phyloP scores from a whole-genome alignment of 2,329 filamentous ascomycete species.

The Epichloe sylvatica region DNA sequence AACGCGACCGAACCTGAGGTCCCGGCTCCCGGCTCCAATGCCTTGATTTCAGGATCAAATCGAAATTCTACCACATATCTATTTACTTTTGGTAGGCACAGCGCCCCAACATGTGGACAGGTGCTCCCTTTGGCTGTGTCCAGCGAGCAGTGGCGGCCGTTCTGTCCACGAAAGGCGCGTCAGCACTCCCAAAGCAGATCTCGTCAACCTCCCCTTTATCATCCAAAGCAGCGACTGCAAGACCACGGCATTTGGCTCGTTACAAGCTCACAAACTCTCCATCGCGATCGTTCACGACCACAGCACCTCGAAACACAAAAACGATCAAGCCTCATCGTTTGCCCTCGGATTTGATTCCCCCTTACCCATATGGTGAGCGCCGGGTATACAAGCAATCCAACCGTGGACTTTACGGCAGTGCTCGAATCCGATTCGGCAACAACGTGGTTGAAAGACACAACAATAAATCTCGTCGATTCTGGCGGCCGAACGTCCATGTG shows the following conservation, averaged over 20 bases:
- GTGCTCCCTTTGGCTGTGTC: conserved; percentile 5
- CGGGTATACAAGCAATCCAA: conserved; percentile 69
- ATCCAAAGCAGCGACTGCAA: neutral
- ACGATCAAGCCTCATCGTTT: conserved; percentile 31
- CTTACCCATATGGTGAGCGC: conserved; percentile 61
- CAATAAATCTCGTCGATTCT: conserved; percentile 57
- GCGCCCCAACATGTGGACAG: neutral
- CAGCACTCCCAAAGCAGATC: conserved; percentile 2
- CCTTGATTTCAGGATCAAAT: neutral
- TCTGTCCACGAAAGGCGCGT: conserved; percentile 6
- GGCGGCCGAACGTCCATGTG: conserved; percentile 60
- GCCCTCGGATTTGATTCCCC: conserved; percentile 39
- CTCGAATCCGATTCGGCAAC: conserved; percentile 67
- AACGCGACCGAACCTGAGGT: neutral
- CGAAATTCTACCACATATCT: neutral
- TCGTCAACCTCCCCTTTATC: neutral
- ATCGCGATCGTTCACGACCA: conserved; percentile 24
- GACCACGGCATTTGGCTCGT: neutral
- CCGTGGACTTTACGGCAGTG: conserved; percentile 54
- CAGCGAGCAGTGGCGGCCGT: conserved; percentile 8
- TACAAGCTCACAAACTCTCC: neutral
- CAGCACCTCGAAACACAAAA: conserved; percentile 21
- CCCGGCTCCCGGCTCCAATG: neutral
- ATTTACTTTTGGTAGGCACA: too few species aligned
- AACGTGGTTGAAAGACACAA: conserved; percentile 55